Conservation (phyloP, 768 basidiomycete genomes). For the Amanita pseudoporphyria region DNA sequence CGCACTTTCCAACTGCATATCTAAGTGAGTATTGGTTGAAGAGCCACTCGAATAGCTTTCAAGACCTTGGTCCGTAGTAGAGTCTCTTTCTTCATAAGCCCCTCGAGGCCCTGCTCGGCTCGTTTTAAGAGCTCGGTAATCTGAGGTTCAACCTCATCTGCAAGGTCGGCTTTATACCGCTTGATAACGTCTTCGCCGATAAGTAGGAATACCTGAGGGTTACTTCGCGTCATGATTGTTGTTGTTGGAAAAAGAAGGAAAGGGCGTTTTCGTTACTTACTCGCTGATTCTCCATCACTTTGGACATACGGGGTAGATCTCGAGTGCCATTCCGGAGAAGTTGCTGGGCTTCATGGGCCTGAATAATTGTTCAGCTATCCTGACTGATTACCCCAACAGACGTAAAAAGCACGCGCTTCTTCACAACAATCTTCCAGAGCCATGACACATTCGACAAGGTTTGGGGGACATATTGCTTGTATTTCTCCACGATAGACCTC, state of each 20-base stretch:
- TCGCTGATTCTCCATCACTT: conserved; percentile 56
- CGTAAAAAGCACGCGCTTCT: conserved; percentile 36
- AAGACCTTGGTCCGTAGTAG: conserved; percentile 54
- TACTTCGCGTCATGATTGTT: neutral
- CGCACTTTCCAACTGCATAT: conserved; percentile 44
- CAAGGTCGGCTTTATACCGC: conserved; percentile 64
- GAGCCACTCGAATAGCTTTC: neutral
- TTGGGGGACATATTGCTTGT: conserved; percentile 58
- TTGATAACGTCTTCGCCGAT: conserved; percentile 65
- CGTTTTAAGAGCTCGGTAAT: conserved; percentile 65
- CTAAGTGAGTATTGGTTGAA: neutral
- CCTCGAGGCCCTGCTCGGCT: conserved; percentile 58
- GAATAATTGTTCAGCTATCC: conserved; percentile 2
- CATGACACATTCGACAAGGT: conserved; percentile 64
- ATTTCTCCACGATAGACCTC: conserved; percentile 57
- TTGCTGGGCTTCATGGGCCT: conserved; percentile 64
- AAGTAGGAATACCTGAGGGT: conserved; percentile 57
- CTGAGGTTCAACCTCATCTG: conserved; percentile 74
- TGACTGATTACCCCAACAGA: neutral
- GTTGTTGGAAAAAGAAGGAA: neutral
- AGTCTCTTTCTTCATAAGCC: conserved; percentile 52
- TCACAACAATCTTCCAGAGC: conserved; percentile 79
- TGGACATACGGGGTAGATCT: conserved; percentile 64
- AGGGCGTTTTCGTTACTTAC: conserved; percentile 31
- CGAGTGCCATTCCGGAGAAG: conserved; percentile 60